phyloP scores from a whole-genome alignment of 257 asterid genomes.

The Nicotiana tomentosiformis region DNA sequence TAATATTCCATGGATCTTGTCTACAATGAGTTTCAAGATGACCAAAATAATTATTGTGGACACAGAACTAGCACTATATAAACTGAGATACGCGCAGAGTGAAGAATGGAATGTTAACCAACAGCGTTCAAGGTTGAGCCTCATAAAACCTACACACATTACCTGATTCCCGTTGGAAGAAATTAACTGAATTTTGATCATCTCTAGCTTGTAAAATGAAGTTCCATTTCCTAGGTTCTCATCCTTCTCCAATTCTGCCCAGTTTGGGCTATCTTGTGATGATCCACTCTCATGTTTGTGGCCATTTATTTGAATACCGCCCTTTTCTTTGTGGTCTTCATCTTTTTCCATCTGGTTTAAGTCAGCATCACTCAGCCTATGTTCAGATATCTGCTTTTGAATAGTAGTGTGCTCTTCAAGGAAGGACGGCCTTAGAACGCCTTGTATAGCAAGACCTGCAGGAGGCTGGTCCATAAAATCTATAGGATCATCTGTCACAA shows the following conservation, averaged over 20 bases:
- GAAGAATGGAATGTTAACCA: slow-evolving; percentile 3
- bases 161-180: slow-evolving; percentile 78
- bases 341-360: slow-evolving; percentile 20
- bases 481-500: slow-evolving; percentile 70
- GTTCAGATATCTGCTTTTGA: slow-evolving; percentile 59
- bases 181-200: slow-evolving; percentile 72
- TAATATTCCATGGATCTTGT: background rate
- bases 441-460: slow-evolving; percentile 87
- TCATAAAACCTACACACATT: background rate
- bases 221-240: slow-evolving; percentile 69
- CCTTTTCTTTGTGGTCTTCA: slow-evolving; percentile 44
- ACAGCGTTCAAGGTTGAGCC: background rate
- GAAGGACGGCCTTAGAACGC: slow-evolving; percentile 85
- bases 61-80: background rate
- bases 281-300: slow-evolving; percentile 46
- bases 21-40: background rate
- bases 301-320: slow-evolving; percentile 50
- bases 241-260: slow-evolving; percentile 73
- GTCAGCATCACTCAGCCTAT: slow-evolving; percentile 30
- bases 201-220: slow-evolving; percentile 88
- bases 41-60: background rate
- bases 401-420: slow-evolving; percentile 78
- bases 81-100: background rate
- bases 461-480: slow-evolving; percentile 95
- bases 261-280: slow-evolving; percentile 41